Evolutionary conservation across 2,329 filamentous ascomycete species (phyloP).

Genomic region (Moelleriella libera): DNA sequence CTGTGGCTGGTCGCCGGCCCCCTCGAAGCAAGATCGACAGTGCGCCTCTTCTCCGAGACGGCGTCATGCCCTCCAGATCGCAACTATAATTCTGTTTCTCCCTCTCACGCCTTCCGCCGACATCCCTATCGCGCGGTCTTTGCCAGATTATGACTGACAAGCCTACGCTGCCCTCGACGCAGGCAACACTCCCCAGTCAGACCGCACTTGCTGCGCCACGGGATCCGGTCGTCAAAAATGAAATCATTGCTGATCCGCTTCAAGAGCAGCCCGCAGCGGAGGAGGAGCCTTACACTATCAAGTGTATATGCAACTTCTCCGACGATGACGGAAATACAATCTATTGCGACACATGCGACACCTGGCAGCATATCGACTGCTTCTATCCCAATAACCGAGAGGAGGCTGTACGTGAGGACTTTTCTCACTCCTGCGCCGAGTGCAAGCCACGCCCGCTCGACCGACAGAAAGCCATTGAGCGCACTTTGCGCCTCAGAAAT

Average conservation of each 20-base stretch:
- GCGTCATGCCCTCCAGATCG: slow-evolving; percentile 45
- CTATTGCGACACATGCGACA: slow-evolving; percentile 88
- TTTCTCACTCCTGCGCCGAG: slow-evolving; percentile 76
- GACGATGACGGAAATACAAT: slow-evolving; percentile 98
- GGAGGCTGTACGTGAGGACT: slow-evolving; percentile 55
- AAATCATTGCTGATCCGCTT: slow-evolving; percentile 24
- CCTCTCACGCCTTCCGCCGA: slow-evolving; percentile 21
- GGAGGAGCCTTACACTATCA: slow-evolving; percentile 86
- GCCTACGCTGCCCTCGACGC: slow-evolving; percentile 36
- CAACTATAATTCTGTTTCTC: slow-evolving; percentile 29
- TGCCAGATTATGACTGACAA: slow-evolving; percentile 50
- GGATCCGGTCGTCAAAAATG: slow-evolving; percentile 20
- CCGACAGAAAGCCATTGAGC: slow-evolving; percentile 57
- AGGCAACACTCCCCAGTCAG: slow-evolving; percentile 41
- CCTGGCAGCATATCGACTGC: slow-evolving; percentile 97
- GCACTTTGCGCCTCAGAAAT: slow-evolving; percentile 45
- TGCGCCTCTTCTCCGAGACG: slow-evolving; percentile 30
- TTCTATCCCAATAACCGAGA: slow-evolving; percentile 69
- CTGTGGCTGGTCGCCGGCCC: too few species aligned
- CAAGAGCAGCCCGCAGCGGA: slow-evolving; percentile 35
- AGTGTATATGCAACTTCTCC: slow-evolving; percentile 87
- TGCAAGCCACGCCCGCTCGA: slow-evolving; percentile 72
- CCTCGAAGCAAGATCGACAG: slow-evolving; percentile 5
- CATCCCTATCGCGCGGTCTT: slow-evolving; percentile 26
- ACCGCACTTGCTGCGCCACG: slow-evolving; percentile 22